Evolutionary conservation across 2,329 filamentous ascomycete species (phyloP), one percentile per base, ranked within the genome.

Genomic region (Neofusicoccum sp.): DNA sequence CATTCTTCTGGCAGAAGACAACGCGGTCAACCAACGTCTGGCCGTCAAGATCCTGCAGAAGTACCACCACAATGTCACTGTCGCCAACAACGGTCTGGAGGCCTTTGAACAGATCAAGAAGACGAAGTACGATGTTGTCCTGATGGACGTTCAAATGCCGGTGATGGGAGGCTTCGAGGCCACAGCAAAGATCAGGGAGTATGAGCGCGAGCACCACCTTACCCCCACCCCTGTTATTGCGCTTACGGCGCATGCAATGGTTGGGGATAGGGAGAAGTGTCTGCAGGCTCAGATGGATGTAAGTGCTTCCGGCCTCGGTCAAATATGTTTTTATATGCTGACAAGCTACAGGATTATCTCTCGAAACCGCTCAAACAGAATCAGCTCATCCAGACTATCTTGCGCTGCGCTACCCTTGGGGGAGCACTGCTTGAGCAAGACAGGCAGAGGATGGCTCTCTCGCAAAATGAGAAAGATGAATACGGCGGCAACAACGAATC

Each of bases 111-210:
- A 90, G n/a, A 87, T 97, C 68, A 93, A 96, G 81, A 86, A 88
- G 73, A 93, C 89, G 78, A 89, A 91, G 72, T 99, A 96, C 73
- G 95, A 99, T 74, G 91, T 96, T 63, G 95, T 99, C 65, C 83
- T 99, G 51, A 99, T 99, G 95, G 95, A 99, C 72, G 95, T 99
- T 16, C 95, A 98, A 74, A 99, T 99, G 95, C 95, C 95, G n/a
- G 90, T 98, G 70, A 98, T 98, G 93, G 88, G 90, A 78, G 79
- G 86, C 65, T 98, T 99, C 72, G 95, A 99, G 77, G 93, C 95
- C 12, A 99, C 95, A 4, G 90, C 88, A 67, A 96, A 96, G 80
- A 99, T 99, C 67, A 87, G 95, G 69, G 92, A 97, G 74, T 98
- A 93, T 75, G 95, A 99, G 75, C 87, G 89, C 63, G 89, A 88